Base-by-base conservation (phyloP, 352 stramenopile genomes). In the Peronosclerospora sorghi region DNA sequence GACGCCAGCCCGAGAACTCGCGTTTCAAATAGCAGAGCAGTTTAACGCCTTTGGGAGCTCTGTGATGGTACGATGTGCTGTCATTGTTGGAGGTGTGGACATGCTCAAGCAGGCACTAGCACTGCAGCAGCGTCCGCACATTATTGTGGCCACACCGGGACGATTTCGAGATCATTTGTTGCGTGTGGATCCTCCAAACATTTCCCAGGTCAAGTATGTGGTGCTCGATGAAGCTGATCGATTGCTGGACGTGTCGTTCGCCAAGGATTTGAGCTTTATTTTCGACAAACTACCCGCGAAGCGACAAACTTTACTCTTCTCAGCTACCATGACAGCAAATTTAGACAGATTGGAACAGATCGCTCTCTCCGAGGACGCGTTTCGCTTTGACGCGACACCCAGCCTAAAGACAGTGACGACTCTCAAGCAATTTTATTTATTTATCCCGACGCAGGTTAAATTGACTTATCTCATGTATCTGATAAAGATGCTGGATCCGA, bases 151-250 rank as follows among this genome's bases (percentile, higher is more conserved):
- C 2, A 99, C 96, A n/a, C 96, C 96, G 0, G 96, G 95, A 15
- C 66, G 95, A 7, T 75, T 98, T 32, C 85, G 82, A 18, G 82
- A 97, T 45, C 80, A 98, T 40, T 62, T 98, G 46, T 64, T 96
- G 35, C 87, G 83, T 37, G 78, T 87, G 1, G 88, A 90, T 29
- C 74, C 87, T 26, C 93, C 93, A 0, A 94, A 95, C 39, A 61
- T 98, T 8, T 60, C 59, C 32, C 70, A 97, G 38, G 59, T 97
- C 32, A 79, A 83, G 52, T 98, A 90, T 59, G 59, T 99, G 27
- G 96, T 99, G 15, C 78, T 99, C 24, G 96, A 99, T 65, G 96
- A 99, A 61, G 96, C 95, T 5, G 96, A 99, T 69, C 73, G 95
- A 20, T 68, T 98, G 45, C 68, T 97, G 29, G 78, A 85, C 21